Evolutionary conservation across 495 filamentous ascomycete genomes (phyloP), one percentile per base, ranked within the genome.

Genomic region (Hyaloscypha bicolor): DNA sequence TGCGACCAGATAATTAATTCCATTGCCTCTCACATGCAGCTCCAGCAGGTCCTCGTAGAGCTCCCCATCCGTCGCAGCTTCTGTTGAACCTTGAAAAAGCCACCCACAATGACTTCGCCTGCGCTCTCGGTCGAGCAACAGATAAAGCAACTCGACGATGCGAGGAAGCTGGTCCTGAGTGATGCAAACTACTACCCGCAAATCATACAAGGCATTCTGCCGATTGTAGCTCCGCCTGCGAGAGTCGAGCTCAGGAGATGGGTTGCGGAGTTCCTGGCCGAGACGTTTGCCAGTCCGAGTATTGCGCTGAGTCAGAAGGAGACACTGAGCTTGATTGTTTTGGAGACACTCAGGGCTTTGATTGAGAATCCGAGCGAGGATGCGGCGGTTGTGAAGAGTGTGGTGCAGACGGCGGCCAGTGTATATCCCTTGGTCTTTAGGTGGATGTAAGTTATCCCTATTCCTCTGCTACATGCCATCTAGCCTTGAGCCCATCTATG

Each of bases 211-310:
- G 92, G 91, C 31, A 92, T 97, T 64, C 84, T 97, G 5, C 93
- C 93, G 29, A 93, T 98, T 73, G 90, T 97, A 72, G 90, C 89
- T 35, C 85, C 90, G n/a, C 81, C 83, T 60, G 81, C 90, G 55
- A 82, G 82, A 51, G 76, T 97, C 22, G 92, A 96, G 77, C 79
- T 97, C 71, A 90, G 92, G 77, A 83, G 94, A 89, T 99, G 96
- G 96, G 96, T 93, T 29, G 88, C 93, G 29, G 93, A 97, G 31
- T 99, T 99, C 76, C 82, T 99, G 45, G 94, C 96, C 48, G 95
- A 99, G 81, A 92, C 93, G 4, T 97, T 99, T 78, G 88, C 96
- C 22, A 93, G 90, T 55, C 95, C 95, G 16, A 86, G 88, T 39
- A 81, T 98, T 70, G 76, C 86, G 63, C 78, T 80, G 39, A 80